Conservation (phyloP, 768 basidiomycete species). For the Boletales sp. region DNA sequence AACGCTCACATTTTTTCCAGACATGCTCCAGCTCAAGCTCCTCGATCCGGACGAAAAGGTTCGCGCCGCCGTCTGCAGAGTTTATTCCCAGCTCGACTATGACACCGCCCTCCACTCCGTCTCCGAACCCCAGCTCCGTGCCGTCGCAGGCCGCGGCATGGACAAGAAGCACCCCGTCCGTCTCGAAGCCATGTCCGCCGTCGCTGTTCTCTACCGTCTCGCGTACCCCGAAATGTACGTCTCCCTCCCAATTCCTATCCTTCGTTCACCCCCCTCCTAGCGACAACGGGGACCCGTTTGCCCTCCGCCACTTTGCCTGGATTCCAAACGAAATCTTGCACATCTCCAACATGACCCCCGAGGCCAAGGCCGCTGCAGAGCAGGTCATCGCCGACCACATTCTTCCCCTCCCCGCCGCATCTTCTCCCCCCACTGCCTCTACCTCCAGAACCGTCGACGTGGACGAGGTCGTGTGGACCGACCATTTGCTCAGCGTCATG, state of each 20-base stretch:
- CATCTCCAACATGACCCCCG: constrained; percentile 46
- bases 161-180: constrained; percentile 83
- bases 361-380: constrained; percentile 66
- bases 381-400: constrained; percentile 70
- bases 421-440: constrained; percentile 34
- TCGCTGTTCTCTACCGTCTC: constrained; percentile 75
- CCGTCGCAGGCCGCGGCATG: constrained; percentile 64
- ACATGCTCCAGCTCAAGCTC: constrained; percentile 60
- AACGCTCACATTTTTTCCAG: constrained; percentile 32
- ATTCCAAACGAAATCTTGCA: constrained; percentile 77
- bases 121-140: constrained; percentile 54
- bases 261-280: constrained; percentile 36
- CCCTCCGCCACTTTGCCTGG: constrained; percentile 84
- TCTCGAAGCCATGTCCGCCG: constrained; percentile 67
- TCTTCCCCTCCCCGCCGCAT: constrained; percentile 62
- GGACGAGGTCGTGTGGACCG: constrained; percentile 85
- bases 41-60: constrained; percentile 91
- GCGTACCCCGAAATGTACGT: constrained; percentile 90
- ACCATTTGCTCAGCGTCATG: constrained; percentile 73
- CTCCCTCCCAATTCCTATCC: background rate
- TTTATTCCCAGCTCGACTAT: constrained; percentile 83
- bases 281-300: constrained; percentile 72
- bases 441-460: constrained; percentile 48
- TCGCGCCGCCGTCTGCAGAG: constrained; percentile 76
- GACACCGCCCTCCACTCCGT: constrained; percentile 87